phyloP scores from a whole-genome alignment of 345 rosid species.

The Firmiana major region DNA sequence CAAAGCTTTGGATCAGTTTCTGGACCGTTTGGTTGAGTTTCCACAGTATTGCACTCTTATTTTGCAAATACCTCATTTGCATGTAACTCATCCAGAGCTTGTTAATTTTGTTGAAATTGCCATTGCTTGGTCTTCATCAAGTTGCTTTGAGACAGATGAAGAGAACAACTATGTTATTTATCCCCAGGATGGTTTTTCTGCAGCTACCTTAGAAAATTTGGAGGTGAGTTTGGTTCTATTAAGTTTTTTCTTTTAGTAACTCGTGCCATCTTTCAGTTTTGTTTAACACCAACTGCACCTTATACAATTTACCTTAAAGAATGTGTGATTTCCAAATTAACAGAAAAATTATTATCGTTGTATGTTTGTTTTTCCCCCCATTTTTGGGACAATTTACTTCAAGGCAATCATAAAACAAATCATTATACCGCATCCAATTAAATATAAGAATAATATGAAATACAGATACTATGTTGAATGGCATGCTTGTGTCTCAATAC shows the following conservation, averaged over 20 bases:
- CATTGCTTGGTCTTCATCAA: slow-evolving; percentile 73
- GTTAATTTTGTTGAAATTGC: slow-evolving; percentile 78
- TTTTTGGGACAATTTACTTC: not conserved
- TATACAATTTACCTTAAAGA: not conserved
- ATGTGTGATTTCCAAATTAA: not conserved
- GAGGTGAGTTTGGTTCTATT: slow-evolving; percentile 44
- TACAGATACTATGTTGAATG: not conserved
- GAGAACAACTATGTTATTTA: slow-evolving; percentile 29
- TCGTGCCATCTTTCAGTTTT: not conserved
- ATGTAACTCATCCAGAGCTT: slow-evolving; percentile 67
- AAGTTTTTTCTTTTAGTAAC: not conserved
- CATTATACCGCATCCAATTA: not conserved
- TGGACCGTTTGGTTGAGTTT: slow-evolving; percentile 87
- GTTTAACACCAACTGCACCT: not conserved
- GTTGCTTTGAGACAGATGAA: slow-evolving; percentile 65
- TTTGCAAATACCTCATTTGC: slow-evolving; percentile 90
- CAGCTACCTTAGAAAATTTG: slow-evolving; percentile 41
- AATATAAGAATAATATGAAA: not conserved
- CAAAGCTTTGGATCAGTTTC: slow-evolving; percentile 91
- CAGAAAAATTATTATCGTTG: not conserved
- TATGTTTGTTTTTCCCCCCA: not conserved
- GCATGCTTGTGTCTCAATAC: no score
- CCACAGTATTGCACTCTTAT: slow-evolving; percentile 95
- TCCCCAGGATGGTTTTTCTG: slow-evolving; percentile 41
- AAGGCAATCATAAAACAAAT: not conserved